Conservation (phyloP, 2,329 filamentous ascomycete genomes). For the Fusarium tricinctum region DNA sequence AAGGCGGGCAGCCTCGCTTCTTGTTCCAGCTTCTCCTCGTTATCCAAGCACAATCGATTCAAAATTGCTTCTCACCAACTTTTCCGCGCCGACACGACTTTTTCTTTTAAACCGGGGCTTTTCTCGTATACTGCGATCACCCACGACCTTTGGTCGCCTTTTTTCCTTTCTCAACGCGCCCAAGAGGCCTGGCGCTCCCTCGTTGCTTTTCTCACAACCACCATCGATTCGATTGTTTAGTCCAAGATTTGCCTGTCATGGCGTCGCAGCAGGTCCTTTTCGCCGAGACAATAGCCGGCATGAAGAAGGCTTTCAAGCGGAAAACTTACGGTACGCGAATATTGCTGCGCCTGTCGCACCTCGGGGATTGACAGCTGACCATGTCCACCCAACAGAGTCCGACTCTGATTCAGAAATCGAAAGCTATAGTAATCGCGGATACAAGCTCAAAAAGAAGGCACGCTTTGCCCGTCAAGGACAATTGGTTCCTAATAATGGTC, state of each 20-base stretch:
- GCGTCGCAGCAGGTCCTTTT: slow-evolving; percentile 72
- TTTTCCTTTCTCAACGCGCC: slow-evolving; percentile 4
- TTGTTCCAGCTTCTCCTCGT: slow-evolving; percentile 48
- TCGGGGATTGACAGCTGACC: slow-evolving; percentile 38
- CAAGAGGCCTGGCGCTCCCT: slow-evolving; percentile 32
- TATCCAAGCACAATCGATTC: slow-evolving; percentile 42
- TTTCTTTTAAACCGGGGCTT: background rate
- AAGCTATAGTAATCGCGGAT: slow-evolving; percentile 78
- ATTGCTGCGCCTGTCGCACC: slow-evolving; percentile 13
- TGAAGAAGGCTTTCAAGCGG: slow-evolving; percentile 77
- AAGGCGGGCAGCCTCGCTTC: slow-evolving; percentile 53
- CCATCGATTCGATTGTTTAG: slow-evolving; percentile 27
- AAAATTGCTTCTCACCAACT: slow-evolving; percentile 42
- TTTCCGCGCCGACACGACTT: slow-evolving; percentile 27
- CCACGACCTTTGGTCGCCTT: background rate
- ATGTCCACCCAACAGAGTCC: slow-evolving; percentile 68
- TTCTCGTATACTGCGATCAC: background rate
- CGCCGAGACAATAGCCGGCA: slow-evolving; percentile 75
- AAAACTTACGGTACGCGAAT: slow-evolving; percentile 69
- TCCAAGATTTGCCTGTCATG: slow-evolving; percentile 51
- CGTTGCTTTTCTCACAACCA: slow-evolving; percentile 38
- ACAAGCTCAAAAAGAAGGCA: slow-evolving; percentile 83
- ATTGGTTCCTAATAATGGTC: slow-evolving; percentile 74
- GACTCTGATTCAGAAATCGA: slow-evolving; percentile 82
- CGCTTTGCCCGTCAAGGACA: slow-evolving; percentile 79